Evolutionary conservation across 176 grass and related monocot species (phyloP).

Genomic region (sorghum (Sorghum bicolor)): DNA sequence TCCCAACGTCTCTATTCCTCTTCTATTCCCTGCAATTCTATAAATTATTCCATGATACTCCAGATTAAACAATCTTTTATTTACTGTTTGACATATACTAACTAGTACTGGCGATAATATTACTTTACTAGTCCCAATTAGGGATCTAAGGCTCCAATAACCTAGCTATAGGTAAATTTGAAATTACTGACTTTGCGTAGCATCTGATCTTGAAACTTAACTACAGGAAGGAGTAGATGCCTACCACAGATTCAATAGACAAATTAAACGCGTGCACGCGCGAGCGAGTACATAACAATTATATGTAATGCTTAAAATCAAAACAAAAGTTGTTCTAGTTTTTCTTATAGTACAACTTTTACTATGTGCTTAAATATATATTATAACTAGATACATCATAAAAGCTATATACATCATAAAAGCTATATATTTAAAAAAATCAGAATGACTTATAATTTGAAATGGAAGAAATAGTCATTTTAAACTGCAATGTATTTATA

Average conservation of each 20-base stretch:
- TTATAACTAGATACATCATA: too few relatives aligned
- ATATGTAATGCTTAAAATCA: neutral
- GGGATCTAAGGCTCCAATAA: constrained; percentile 19
- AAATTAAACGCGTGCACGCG: neutral
- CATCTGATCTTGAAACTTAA: constrained; percentile 32
- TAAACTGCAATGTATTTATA: neutral
- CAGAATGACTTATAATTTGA: neutral
- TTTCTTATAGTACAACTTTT: too few relatives aligned
- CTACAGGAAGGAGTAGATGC: neutral
- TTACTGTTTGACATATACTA: constrained; percentile 17
- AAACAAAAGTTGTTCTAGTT: too few relatives aligned
- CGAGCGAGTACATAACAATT: neutral
- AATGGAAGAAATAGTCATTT: neutral
- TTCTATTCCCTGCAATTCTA: constrained; percentile 58
- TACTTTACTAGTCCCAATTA: constrained; percentile 50
- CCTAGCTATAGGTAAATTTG: constrained; percentile 28
- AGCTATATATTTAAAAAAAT: too few relatives aligned
- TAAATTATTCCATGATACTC: constrained; percentile 30
- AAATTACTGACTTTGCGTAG: constrained; percentile 47
- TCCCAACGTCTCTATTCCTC: constrained; percentile 66
- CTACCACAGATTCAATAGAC: neutral
- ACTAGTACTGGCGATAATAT: constrained; percentile 12
- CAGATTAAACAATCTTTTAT: constrained; percentile 18
- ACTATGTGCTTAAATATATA: too few relatives aligned
- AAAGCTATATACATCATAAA: too few relatives aligned